phyloP scores from a whole-genome alignment of 805 yeast species.

The Candida vaughaniae region DNA sequence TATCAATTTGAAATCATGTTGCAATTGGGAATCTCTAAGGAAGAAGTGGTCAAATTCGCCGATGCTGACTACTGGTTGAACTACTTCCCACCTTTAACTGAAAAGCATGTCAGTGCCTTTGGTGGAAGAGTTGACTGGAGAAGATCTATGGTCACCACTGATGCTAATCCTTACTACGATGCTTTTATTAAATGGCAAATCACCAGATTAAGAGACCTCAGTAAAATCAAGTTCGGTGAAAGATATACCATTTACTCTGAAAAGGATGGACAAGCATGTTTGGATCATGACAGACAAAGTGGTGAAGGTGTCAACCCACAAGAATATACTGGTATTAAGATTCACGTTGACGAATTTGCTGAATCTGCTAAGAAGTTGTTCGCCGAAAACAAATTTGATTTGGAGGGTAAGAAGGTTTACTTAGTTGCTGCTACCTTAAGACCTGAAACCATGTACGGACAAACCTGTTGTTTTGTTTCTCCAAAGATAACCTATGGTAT shows the following conservation, averaged over 20 bases:
- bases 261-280: conserved; percentile 98
- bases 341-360: conserved; percentile 62
- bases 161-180: conserved; percentile 92
- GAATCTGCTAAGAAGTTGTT: conserved; percentile 53
- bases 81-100: conserved; percentile 88
- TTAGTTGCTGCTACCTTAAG: conserved; percentile 96
- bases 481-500: conserved; percentile 92
- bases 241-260: conserved; percentile 96
- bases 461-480: conserved; percentile 95
- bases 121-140: conserved; percentile 99
- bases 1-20: conserved; percentile 96
- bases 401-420: conserved; percentile 61
- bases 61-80: conserved; percentile 90
- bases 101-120: conserved; percentile 71
- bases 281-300: conserved; percentile 96
- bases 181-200: conserved; percentile 96
- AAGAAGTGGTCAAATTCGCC: conserved; percentile 84
- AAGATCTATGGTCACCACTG: conserved; percentile 93
- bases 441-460: conserved; percentile 99
- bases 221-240: conserved; percentile 96
- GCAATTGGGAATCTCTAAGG: conserved; percentile 83
- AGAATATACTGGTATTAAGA: conserved; percentile 93
- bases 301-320: conserved; percentile 98
- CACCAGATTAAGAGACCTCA: conserved; percentile 77
- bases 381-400: conserved; percentile 46